Base-by-base conservation (phyloP, 495 filamentous ascomycete genomes). In the Penicillium riverlandense region DNA sequence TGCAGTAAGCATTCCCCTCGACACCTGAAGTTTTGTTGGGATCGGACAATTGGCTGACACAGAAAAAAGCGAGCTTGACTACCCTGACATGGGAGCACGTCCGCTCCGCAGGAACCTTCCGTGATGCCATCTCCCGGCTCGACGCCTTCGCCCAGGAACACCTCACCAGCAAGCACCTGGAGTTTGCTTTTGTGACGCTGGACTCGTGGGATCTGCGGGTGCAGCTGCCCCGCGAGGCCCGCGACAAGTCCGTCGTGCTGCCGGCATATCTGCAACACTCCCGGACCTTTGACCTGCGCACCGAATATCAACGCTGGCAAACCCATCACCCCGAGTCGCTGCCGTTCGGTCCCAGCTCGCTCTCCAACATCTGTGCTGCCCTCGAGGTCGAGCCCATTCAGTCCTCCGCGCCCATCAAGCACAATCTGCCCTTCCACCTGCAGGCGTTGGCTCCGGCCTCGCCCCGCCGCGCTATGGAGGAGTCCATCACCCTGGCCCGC, bases 11-110 rank as follows among this genome's bases (percentile, higher is more conserved):
- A 35, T 47, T 40, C 43, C 50, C 37, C 42, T 38, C 33, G 42
- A 12, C 11, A 10, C 22, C 44, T 29, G 42, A 37, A 35, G 29
- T 34, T 34, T 35, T 28, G 34, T 44, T 30, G 45, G 14, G 37
- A 13, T 42, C 36, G 41, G 39, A 50, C 44, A 41, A 52, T 50
- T 58, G 50, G 51, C 67, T 67, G 54, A 67, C 54, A 48, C 52
- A 56, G 45, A 51, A 53, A 34, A 54, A 58, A 95, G 90, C 92
- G 65, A 96, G 90, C 69, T 76, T 98, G 65, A 98, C 92, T 22
- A 98, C 92, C 45, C 74, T 98, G 53, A 96, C 92, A 33, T 97
- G 94, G 94, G 92, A 98, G 66, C 90, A 98, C 68, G 94, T 97
- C 56, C 86, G 94, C 57, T 88, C 88, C 48, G 91, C 94, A 54